phyloP scores from a whole-genome alignment of 2,329 filamentous ascomycete genomes.

The Colletotrichum lindemuthianum region DNA sequence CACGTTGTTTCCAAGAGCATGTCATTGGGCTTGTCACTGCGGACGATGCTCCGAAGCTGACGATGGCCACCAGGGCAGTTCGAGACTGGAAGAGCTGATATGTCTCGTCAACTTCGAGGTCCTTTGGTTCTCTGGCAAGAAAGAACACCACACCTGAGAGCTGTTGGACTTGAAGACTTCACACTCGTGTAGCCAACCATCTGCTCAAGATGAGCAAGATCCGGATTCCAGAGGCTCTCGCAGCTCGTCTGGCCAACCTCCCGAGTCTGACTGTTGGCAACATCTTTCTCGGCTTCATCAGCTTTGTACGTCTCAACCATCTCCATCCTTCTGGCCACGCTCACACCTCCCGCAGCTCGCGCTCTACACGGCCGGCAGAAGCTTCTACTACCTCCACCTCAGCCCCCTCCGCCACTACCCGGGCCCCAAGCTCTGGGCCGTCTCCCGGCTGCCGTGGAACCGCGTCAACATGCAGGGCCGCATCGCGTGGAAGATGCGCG shows the following conservation, averaged over 20 bases:
- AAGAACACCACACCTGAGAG: too few species aligned
- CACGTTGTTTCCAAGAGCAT: neutral
- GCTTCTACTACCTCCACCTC: conserved; percentile 36
- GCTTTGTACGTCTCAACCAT: neutral
- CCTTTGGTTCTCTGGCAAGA: too few species aligned
- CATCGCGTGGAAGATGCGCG: conserved; percentile 19
- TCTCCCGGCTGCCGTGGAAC: conserved; percentile 23
- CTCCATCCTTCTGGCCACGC: too few species aligned
- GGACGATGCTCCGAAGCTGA: conserved; percentile 1
- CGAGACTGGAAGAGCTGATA: too few species aligned
- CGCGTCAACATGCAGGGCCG: conserved; percentile 20
- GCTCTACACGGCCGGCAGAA: conserved; percentile 1
- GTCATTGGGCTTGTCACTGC: neutral
- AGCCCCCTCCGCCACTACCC: conserved; percentile 44
- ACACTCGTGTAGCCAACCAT: neutral
- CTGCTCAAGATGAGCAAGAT: neutral
- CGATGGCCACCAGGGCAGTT: too few species aligned
- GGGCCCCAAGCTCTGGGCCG: conserved; percentile 42
- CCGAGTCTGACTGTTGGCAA: neutral
- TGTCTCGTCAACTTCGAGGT: too few species aligned
- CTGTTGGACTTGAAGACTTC: too few species aligned
- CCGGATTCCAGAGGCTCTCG: neutral
- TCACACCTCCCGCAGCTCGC: neutral
- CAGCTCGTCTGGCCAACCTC: neutral
- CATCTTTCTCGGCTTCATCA: neutral